Conservation (phyloP, 108 stramenopile species). For the Cyclostephanos tholiformis region DNA sequence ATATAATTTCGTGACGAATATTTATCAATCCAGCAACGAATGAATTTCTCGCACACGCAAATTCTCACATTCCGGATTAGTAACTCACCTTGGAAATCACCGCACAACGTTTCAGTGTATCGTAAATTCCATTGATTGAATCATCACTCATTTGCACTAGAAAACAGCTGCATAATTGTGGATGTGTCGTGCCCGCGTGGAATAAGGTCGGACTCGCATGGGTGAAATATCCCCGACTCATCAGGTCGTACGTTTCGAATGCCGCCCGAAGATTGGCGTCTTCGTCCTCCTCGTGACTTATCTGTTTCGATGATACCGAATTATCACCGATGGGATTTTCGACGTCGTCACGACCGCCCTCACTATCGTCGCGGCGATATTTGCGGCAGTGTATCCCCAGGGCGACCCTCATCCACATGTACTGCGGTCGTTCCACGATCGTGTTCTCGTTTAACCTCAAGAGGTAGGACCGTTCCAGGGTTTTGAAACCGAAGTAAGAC, state of each 20-base stretch:
- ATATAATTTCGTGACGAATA: neutral
- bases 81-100: conserved; percentile 81
- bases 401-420: conserved; percentile 97
- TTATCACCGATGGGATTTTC: neutral
- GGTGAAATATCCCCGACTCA: conserved; percentile 93
- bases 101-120: conserved; percentile 95
- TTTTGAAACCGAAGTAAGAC: conserved; percentile 98
- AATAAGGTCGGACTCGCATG: conserved; percentile 98
- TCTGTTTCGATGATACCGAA: neutral
- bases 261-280: conserved; percentile 77
- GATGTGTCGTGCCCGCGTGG: conserved; percentile 95
- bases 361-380: conserved; percentile 1
- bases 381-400: conserved; percentile 91
- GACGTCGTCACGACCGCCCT: neutral
- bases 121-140: conserved; percentile 96
- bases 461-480: conserved; percentile 89
- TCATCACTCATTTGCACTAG: conserved; percentile 96
- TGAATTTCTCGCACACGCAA: neutral
- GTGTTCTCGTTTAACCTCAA: conserved; percentile 57
- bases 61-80: neutral
- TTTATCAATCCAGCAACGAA: neutral
- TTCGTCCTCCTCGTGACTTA: conserved; percentile 40
- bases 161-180: conserved; percentile 95
- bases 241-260: conserved; percentile 94
- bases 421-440: conserved; percentile 93